phyloP scores from a whole-genome alignment of 139 green algal genomes.

The Asterochloris sp. region DNA sequence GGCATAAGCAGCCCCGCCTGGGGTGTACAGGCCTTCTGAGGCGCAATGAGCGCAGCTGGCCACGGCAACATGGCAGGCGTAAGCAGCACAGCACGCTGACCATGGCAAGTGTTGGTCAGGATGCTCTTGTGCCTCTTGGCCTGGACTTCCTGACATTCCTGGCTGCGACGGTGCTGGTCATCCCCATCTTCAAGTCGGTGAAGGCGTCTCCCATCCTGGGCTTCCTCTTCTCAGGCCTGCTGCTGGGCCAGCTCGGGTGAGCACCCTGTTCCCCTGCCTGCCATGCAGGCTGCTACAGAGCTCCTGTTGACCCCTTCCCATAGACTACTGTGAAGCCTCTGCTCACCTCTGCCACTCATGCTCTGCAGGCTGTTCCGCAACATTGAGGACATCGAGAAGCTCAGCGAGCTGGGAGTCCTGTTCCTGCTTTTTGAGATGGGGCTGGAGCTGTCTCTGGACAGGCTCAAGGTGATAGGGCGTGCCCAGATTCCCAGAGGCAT shows the following conservation, averaged over 20 bases:
- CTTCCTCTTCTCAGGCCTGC: slow-evolving; percentile 84
- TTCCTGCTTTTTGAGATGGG: slow-evolving; percentile 99
- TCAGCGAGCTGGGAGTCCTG: slow-evolving; percentile 92
- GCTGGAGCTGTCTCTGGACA: slow-evolving; percentile 87
- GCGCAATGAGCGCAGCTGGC: too few species aligned
- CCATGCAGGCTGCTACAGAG: background rate
- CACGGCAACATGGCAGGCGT: too few species aligned
- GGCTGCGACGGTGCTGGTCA: slow-evolving; percentile 83
- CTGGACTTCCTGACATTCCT: slow-evolving; percentile 89
- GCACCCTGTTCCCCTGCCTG: background rate
- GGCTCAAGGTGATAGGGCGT: slow-evolving; percentile 60
- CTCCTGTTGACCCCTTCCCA: background rate
- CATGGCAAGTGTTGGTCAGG: background rate
- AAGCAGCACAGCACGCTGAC: too few species aligned
- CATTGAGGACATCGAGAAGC: slow-evolving; percentile 81
- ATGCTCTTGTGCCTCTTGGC: slow-evolving; percentile 51
- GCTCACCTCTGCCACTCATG: too few species aligned
- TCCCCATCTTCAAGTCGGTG: slow-evolving; percentile 86
- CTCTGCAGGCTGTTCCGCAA: slow-evolving; percentile 77
- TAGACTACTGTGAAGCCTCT: too few species aligned
- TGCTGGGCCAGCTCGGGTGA: slow-evolving; percentile 84
- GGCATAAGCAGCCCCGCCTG: too few species aligned
- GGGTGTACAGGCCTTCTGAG: too few species aligned
- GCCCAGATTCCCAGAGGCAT: background rate
- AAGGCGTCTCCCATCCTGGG: slow-evolving; percentile 88